phyloP scores from a whole-genome alignment of 176 grass and related monocot species.

The Eremochloa ophiuroides region DNA sequence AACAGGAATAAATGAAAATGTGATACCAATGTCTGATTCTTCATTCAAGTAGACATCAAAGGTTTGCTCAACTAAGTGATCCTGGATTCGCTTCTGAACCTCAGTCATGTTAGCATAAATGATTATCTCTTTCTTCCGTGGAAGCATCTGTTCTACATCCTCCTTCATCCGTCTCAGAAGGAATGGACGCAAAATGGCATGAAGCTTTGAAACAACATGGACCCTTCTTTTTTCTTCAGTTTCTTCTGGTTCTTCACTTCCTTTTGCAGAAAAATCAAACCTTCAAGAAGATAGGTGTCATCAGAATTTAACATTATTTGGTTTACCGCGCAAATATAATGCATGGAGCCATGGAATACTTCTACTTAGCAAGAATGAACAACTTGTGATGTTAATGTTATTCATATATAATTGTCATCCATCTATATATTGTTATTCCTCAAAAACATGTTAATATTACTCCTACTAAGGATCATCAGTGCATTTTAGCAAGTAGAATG shows the following conservation, averaged over 20 bases:
- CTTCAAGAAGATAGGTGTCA: conserved; percentile 36
- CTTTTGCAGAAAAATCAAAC: conserved; percentile 85
- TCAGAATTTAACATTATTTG: too few relatives aligned
- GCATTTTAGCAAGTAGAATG: neutral
- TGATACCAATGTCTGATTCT: conserved; percentile 52
- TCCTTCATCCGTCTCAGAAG: conserved; percentile 94
- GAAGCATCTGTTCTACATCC: conserved; percentile 87
- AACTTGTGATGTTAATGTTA: neutral
- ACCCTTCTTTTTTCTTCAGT: conserved; percentile 78
- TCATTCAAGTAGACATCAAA: conserved; percentile 68
- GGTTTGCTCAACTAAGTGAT: conserved; percentile 77
- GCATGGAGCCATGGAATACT: neutral
- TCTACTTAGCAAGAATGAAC: neutral
- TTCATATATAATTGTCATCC: neutral
- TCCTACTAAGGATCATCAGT: neutral
- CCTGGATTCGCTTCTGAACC: conserved; percentile 84
- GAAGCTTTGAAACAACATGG: conserved; percentile 77
- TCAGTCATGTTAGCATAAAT: conserved; percentile 93
- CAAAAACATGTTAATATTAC: conserved; percentile 1
- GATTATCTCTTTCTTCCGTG: conserved; percentile 96
- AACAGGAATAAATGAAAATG: neutral
- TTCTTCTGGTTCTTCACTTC: conserved; percentile 60
- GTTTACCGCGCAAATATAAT: too few relatives aligned
- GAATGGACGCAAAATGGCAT: conserved; percentile 89
- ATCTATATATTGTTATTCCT: neutral